Base-by-base conservation (phyloP, 2,329 filamentous ascomycete species). In the Chalaropsis ovoidea region DNA sequence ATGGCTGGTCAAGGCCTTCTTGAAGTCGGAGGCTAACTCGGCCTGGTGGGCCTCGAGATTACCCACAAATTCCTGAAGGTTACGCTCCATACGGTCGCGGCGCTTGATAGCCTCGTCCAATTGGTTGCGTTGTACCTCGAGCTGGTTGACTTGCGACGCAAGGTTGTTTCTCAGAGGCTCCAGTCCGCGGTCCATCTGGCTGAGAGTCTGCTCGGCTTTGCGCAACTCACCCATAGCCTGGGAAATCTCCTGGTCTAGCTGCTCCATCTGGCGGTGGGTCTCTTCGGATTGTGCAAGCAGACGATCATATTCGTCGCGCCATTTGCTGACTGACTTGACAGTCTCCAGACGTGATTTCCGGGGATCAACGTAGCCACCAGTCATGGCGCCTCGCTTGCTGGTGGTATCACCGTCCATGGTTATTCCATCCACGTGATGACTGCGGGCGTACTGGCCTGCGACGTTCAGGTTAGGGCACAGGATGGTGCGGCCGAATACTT, bases 401-500 rank as follows among this genome's bases (percentile, higher is more conserved):
- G 91, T 92, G 41, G 90, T 90, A 75, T 97, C 93, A 74, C 94
- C 94, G 66, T 97, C 92, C 2, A 90, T 88, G 0, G 94, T 99
- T 70, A 99, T 96, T 42, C 90, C 92, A 71, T 91, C 91, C 27
- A 97, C 86, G 19, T 89, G 89, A 71, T 97, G 93, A 71, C 89
- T 95, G 71, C 93, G 85, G 24, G 94, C 90, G 73, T 96, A 96
- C 72, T 96, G 91, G 13, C 88, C 85, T 61, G 92, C 94, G 67
- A 96, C 84, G 61, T 89, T 84, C 68, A 99, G 78, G 70, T 90
- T 95, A 2, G 93, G 92, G 70, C 94, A 97, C 65, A 99, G 88
- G 63, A 99, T 90, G 0, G 90, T 94, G 75, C 90, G 95, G 60
- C 92, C 94, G 76, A 99, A 99, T 0, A 99, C 90, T 73, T 96